These are phyloP conservation scores for Clonostachys solani DNA, from an alignment of 2,329 filamentous ascomycete genomes.

Conservation along the genomic window DNA sequence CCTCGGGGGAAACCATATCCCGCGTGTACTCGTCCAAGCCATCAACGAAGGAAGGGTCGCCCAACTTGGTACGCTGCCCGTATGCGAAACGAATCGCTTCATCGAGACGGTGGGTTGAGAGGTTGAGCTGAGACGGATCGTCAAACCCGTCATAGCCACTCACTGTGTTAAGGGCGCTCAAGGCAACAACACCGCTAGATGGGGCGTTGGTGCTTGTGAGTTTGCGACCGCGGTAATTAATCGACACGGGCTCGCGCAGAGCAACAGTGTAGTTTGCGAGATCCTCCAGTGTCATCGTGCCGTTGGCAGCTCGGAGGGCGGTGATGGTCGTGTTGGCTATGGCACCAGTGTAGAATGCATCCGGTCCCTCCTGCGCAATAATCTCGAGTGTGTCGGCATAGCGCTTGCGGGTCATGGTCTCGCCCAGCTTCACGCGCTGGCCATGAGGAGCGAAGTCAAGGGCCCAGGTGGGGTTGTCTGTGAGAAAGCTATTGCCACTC, in stretches of 20 bases:
- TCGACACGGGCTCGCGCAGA: conserved; percentile 54
- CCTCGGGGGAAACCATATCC: conserved; percentile 57
- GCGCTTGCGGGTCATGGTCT: conserved; percentile 69
- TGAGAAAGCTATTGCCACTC: conserved; percentile 55
- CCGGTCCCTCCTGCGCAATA: conserved; percentile 60
- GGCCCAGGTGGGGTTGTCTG: conserved; percentile 70
- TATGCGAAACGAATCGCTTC: conserved; percentile 84
- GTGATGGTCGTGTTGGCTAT: conserved; percentile 68
- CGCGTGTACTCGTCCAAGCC: conserved; percentile 59
- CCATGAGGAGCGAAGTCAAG: conserved; percentile 81
- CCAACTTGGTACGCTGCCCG: conserved; percentile 66
- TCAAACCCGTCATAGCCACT: conserved; percentile 67
- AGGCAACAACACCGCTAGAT: conserved; percentile 66
- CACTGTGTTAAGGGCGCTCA: conserved; percentile 71
- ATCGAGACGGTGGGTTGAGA: conserved; percentile 75
- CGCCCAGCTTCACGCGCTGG: conserved; percentile 58
- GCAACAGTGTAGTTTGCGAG: conserved; percentile 68
- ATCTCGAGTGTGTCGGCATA: conserved; percentile 70
- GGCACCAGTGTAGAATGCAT: conserved; percentile 66
- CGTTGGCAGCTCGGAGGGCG: conserved; percentile 58
- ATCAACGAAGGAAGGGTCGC: conserved; percentile 68
- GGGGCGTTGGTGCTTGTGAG: conserved; percentile 66
- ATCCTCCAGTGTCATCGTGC: conserved; percentile 74
- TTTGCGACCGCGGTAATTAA: conserved; percentile 66
- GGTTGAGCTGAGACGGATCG: conserved; percentile 40